Evolutionary conservation across 345 rosid species (phyloP), one percentile per base, ranked within the genome.

Genomic region (Bruguiera gymnorhiza): DNA sequence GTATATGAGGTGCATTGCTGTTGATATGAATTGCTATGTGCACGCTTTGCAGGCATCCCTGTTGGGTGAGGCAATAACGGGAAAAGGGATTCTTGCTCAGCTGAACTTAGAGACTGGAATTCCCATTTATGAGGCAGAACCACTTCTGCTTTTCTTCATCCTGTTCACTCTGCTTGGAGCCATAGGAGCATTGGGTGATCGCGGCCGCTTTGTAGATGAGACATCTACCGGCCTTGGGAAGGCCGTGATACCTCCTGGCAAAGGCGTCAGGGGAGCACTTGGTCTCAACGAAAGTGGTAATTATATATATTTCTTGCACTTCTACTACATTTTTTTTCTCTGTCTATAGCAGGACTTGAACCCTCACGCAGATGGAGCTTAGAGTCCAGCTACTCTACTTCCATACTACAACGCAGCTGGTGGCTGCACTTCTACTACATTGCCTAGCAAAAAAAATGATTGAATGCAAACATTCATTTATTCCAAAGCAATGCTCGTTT

Each of bases 91-190:
- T 60, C 81, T 94, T 37, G 61, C 97, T 34, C 97, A 94, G 70
- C 32, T 91, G 76, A 94, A 94, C 67, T 67, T 91, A 7, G 98
- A 94, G 81, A 94, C 97, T 4, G 98, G 98, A 69, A 80, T 94
- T 67, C 98, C 98, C 0, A 89, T 94, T 58, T 88, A 94, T 73
- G 98, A 94, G 77, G 98, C 98, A 8, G 98, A 94, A 71, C 98
- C 98, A 13, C 89, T 94, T 70, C 95, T 94, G 60, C 87, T 94
- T 13, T 94, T 94, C 92, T 94, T 94, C 84, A 91, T 94, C 60
- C 83, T 94, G 36, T 91, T 94, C 83, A 94, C 98, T 36, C 65
- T 94, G 63, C 89, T 94, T 16, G 98, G 98, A 70, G 97, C 98
- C 74, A 94, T 94, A 46, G 98, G 98, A 73, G 98, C 95, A 56